Percentiles rank a stretch among this genome's conserved stretches.
These are phyloP conservation scores for Sisymbrium altissimum DNA, from an alignment of 345 rosid species.

Conservation along the genomic window DNA sequence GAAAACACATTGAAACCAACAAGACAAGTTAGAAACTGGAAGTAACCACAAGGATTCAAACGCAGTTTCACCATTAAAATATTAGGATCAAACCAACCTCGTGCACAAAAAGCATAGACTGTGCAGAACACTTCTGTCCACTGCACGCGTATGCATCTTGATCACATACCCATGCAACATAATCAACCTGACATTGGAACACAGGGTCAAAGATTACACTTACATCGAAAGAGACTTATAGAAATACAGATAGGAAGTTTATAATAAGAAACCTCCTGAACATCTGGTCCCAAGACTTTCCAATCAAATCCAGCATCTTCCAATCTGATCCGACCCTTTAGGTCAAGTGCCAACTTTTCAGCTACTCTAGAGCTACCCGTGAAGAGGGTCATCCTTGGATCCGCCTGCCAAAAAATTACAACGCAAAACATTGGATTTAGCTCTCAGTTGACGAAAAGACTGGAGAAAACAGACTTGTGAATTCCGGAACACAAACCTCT, in stretches of 20 bases:
- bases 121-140: slow-evolving; percentile 98
- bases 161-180: slow-evolving; percentile 96
- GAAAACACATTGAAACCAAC: background rate
- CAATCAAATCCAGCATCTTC: slow-evolving; percentile 99
- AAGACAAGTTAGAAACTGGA: slow-evolving; percentile 4
- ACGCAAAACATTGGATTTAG: background rate
- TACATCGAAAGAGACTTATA: background rate
- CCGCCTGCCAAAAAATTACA: slow-evolving; percentile 52
- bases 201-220: slow-evolving; percentile 1
- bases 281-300: slow-evolving; percentile 98
- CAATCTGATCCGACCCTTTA: slow-evolving; percentile 79
- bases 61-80: background rate
- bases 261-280: slow-evolving; percentile 59
- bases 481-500: slow-evolving; percentile 58
- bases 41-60: slow-evolving; percentile 6
- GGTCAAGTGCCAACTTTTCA: slow-evolving; percentile 87
- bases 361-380: slow-evolving; percentile 98
- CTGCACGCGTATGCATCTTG: slow-evolving; percentile 99
- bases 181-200: slow-evolving; percentile 64
- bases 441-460: background rate
- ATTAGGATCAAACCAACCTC: slow-evolving; percentile 53
- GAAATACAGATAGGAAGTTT: background rate
- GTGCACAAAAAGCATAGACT: slow-evolving; percentile 88
- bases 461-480: background rate
- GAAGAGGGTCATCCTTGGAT: slow-evolving; percentile 94